phyloP scores from a whole-genome alignment of 352 stramenopile genomes.

The Phytophthora tubulina region DNA sequence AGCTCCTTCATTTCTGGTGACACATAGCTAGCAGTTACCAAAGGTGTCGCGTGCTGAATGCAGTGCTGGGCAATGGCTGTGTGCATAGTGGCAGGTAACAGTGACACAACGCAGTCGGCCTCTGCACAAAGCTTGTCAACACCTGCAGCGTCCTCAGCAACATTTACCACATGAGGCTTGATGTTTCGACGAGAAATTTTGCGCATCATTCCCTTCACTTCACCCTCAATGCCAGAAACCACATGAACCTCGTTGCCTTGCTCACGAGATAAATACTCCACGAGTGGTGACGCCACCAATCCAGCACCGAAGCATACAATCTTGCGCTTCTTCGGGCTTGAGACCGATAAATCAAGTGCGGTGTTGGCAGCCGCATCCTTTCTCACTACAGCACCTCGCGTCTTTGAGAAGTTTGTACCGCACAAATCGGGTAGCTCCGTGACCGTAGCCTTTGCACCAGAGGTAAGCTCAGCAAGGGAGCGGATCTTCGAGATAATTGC shows the following conservation, averaged over 20 bases:
- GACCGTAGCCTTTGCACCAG: constrained; percentile 87
- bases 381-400: constrained; percentile 44
- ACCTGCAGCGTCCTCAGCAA: constrained; percentile 52
- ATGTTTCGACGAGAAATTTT: constrained; percentile 76
- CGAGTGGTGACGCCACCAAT: constrained; percentile 83
- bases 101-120: constrained; percentile 94
- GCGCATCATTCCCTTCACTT: constrained; percentile 73
- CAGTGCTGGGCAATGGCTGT: constrained; percentile 89
- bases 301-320: constrained; percentile 91
- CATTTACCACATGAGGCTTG: constrained; percentile 84
- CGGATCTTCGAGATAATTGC: constrained; percentile 89
- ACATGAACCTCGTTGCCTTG: constrained; percentile 75
- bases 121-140: constrained; percentile 77
- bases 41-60: constrained; percentile 84
- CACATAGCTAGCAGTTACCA: constrained; percentile 97
- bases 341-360: constrained; percentile 53
- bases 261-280: constrained; percentile 88
- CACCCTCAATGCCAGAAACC: constrained; percentile 77
- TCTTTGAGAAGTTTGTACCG: constrained; percentile 81
- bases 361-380: constrained; percentile 69
- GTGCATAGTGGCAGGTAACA: constrained; percentile 96
- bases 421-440: constrained; percentile 85
- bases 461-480: constrained; percentile 83
- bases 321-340: constrained; percentile 74
- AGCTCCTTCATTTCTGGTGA: constrained; percentile 93